Evolutionary conservation across 1,284 basidiomycete species (phyloP).

Genomic region (Sparassis latifolia): DNA sequence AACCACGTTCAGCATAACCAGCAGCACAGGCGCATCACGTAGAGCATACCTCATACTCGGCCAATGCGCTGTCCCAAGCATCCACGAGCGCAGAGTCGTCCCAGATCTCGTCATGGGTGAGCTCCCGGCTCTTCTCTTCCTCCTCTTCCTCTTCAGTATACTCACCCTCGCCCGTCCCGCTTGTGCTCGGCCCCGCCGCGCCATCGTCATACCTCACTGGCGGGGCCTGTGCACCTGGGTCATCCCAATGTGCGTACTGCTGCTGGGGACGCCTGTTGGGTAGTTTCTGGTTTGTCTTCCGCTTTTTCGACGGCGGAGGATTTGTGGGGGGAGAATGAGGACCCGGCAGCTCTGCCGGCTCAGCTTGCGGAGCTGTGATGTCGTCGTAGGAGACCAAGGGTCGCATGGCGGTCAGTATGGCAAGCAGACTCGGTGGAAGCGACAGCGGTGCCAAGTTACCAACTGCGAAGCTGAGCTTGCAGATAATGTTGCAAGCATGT

Average conservation of each 20-base stretch:
- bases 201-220: constrained; percentile 29
- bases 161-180: constrained; percentile 8
- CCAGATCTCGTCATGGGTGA: constrained; percentile 73
- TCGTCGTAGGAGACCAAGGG: constrained; percentile 27
- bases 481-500: too few species aligned
- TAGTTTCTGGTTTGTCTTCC: constrained; percentile 18
- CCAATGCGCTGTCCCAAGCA: constrained; percentile 75
- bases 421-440: neutral
- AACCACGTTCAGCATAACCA: neutral
- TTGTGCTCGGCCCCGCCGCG: constrained; percentile 3
- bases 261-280: constrained; percentile 14
- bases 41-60: constrained; percentile 60
- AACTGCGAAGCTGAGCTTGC: too few species aligned
- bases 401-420: constrained; percentile 13
- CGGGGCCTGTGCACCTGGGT: constrained; percentile 27
- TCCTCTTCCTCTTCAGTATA: constrained; percentile 23
- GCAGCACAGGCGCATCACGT: neutral
- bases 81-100: constrained; percentile 75
- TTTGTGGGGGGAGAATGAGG: constrained; percentile 11
- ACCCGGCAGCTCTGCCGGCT: constrained; percentile 11
- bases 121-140: constrained; percentile 48
- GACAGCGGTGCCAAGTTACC: neutral
- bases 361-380: constrained; percentile 15
- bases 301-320: constrained; percentile 23
- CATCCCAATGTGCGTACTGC: constrained; percentile 38